phyloP scores from a whole-genome alignment of 176 grass and related monocot species.

The Rhynchospora pubera region DNA sequence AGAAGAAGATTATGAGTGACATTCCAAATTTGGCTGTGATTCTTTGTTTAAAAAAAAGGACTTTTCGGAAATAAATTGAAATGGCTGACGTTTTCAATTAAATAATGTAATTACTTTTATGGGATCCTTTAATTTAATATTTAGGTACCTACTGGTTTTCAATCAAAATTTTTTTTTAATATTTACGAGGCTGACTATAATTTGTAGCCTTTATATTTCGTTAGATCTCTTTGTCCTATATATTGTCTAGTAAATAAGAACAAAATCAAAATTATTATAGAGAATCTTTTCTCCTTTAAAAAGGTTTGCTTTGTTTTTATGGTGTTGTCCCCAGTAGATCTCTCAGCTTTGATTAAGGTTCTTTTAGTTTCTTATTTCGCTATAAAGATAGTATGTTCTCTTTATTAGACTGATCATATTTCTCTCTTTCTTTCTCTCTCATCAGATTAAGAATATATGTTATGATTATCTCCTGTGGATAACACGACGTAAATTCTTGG shows the following conservation, averaged over 20 bases:
- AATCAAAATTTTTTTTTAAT: too few relatives aligned
- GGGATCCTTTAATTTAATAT: neutral
- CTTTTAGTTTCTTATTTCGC: neutral
- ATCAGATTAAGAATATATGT: neutral
- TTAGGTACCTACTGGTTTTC: too few relatives aligned
- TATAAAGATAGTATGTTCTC: neutral
- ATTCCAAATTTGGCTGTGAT: neutral
- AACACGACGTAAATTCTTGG: neutral
- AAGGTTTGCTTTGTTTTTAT: slow-evolving; percentile 17
- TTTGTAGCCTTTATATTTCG: neutral
- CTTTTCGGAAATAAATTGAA: neutral
- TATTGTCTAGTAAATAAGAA: neutral
- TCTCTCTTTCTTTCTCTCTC: neutral
- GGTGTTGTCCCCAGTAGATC: slow-evolving; percentile 11
- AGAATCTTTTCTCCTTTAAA: slow-evolving; percentile 11
- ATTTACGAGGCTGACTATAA: neutral
- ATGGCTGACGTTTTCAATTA: neutral
- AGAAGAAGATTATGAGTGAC: neutral
- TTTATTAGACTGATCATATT: neutral
- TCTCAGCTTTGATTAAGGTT: neutral
- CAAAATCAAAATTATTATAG: neutral
- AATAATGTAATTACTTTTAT: neutral
- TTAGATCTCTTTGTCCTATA: neutral
- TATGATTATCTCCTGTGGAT: neutral
- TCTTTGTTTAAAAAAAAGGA: neutral